Conservation (phyloP, 305 asterid genomes). For the Ajuga reptans region DNA sequence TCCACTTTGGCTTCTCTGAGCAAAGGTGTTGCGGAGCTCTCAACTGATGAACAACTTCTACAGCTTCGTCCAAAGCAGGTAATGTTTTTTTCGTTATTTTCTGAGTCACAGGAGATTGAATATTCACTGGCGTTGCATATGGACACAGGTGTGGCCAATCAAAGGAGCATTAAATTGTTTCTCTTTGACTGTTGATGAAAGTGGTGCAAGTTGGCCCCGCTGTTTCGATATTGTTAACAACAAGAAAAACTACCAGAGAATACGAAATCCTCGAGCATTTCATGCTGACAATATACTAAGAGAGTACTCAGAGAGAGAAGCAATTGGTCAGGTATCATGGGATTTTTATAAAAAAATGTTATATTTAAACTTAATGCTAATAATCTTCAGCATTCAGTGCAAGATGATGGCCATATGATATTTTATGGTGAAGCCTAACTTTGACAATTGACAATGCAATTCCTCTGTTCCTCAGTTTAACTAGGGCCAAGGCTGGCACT, state of each 20-base stretch:
- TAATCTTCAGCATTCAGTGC: too few relatives aligned
- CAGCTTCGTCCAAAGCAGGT: constrained; percentile 96
- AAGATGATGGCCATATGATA: neutral
- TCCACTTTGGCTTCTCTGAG: constrained; percentile 95
- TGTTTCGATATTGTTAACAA: constrained; percentile 80
- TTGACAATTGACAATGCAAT: neutral
- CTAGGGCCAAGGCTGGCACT: neutral
- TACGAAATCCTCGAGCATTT: constrained; percentile 88
- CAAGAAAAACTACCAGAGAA: constrained; percentile 59
- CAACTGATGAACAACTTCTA: constrained; percentile 94
- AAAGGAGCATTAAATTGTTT: constrained; percentile 94
- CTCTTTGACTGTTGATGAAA: constrained; percentile 92
- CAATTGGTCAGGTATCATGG: constrained; percentile 72
- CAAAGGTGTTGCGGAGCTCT: constrained; percentile 97
- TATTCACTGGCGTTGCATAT: constrained; percentile 20
- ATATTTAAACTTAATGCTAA: too few relatives aligned
- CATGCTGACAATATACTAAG: constrained; percentile 68
- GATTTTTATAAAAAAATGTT: too few relatives aligned
- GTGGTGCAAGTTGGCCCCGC: constrained; percentile 94
- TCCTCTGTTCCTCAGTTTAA: neutral
- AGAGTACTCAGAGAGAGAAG: constrained; percentile 81
- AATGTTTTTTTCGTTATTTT: constrained; percentile 12
- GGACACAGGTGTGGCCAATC: constrained; percentile 70
- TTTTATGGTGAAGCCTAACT: neutral
- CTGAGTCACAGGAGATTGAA: constrained; percentile 3